phyloP scores from a whole-genome alignment of 73 alveolate species.

The Paramecium caudatum region DNA sequence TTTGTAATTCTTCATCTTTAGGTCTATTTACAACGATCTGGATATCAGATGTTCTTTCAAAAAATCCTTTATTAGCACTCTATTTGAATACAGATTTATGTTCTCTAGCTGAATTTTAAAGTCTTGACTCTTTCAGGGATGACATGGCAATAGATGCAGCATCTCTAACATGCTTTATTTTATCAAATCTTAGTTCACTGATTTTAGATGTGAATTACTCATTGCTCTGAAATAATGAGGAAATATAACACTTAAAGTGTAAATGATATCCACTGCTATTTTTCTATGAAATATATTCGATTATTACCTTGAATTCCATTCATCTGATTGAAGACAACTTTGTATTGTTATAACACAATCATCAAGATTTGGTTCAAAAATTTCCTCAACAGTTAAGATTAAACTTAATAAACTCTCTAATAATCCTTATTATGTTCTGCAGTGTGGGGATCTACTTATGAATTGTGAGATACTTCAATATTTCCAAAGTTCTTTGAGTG shows the following conservation, averaged over 20 bases:
- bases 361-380: conserved; percentile 61
- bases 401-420: conserved; percentile 68
- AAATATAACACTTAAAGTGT: conserved; percentile 69
- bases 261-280: conserved; percentile 68
- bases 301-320: conserved; percentile 65
- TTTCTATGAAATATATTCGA: not conserved
- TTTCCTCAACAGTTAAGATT: conserved; percentile 64
- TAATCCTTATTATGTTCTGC: conserved; percentile 56
- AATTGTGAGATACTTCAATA: not conserved
- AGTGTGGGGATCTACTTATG: conserved; percentile 53
- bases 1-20: conserved; percentile 25
- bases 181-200: conserved; percentile 69
- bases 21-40: conserved; percentile 51
- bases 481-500: conserved; percentile 40
- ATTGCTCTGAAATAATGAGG: conserved; percentile 34
- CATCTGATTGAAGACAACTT: conserved; percentile 28
- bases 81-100: conserved; percentile 38
- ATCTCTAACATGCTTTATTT: conserved; percentile 77
- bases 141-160: conserved; percentile 66
- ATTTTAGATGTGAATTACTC: not conserved
- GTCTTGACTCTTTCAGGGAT: not conserved
- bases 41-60: conserved; percentile 44
- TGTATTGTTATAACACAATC: conserved; percentile 10
- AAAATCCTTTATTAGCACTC: conserved; percentile 48
- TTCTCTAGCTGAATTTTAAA: not conserved